phyloP scores from a whole-genome alignment of 768 basidiomycete genomes.

The Boletus vinaceobasis region DNA sequence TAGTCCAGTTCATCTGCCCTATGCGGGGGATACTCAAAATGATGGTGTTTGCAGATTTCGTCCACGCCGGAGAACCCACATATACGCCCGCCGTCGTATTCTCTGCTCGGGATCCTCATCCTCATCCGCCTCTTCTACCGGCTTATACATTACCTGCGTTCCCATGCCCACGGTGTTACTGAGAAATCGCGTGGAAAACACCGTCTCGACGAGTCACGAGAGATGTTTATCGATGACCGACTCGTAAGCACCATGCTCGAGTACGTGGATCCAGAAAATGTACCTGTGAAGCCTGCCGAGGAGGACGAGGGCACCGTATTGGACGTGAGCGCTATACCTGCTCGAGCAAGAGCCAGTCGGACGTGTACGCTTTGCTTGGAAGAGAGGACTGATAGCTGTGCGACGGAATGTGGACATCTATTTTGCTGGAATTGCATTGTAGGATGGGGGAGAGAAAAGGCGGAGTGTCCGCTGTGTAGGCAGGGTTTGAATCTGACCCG shows the following conservation, averaged over 20 bases:
- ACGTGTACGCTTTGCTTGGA: conserved; percentile 84
- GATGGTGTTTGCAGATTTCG: conserved; percentile 54
- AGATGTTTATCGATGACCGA: conserved; percentile 55
- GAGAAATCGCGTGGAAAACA: conserved; percentile 37
- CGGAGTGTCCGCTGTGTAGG: conserved; percentile 86
- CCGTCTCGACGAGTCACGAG: conserved; percentile 29
- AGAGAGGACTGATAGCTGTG: conserved; percentile 75
- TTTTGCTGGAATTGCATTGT: conserved; percentile 91
- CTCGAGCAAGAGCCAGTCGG: conserved; percentile 51
- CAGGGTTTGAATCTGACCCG: conserved; percentile 68
- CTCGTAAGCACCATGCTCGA: conserved; percentile 58
- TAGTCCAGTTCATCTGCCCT: neutral
- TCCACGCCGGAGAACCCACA: conserved; percentile 68
- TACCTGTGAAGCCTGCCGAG: conserved; percentile 56
- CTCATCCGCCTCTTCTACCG: conserved; percentile 62
- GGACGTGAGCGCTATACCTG: conserved; percentile 54
- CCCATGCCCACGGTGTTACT: conserved; percentile 17
- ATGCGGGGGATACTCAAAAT: neutral
- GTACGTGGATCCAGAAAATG: conserved; percentile 47
- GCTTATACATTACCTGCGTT: conserved; percentile 45
- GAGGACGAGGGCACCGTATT: conserved; percentile 69
- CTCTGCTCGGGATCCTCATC: conserved; percentile 77
- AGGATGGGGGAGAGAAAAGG: conserved; percentile 86
- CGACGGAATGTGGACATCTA: conserved; percentile 86
- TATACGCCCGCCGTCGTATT: conserved; percentile 77